These are phyloP conservation scores for Leishmania aethiopica DNA, from an alignment of 208 protist species.

Conservation along the genomic window DNA sequence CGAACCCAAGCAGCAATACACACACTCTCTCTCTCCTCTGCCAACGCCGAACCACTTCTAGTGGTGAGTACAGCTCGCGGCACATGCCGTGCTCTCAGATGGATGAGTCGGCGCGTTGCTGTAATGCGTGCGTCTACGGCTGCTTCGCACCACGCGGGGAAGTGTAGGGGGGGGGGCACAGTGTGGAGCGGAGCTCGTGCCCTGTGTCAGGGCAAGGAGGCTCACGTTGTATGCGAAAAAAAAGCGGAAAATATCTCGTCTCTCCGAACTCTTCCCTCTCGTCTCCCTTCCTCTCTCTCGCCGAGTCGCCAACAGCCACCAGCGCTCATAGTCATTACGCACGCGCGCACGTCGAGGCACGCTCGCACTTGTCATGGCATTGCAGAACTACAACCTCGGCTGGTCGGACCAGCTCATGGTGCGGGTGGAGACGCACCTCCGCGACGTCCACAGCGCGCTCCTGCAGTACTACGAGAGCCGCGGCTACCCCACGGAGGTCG, in stretches of 20 bases:
- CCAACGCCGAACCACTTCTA: too few relatives aligned
- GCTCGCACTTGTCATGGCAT: conserved; percentile 38
- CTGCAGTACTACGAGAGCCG: conserved; percentile 65
- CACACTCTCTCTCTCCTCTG: too few relatives aligned
- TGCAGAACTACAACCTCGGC: conserved; percentile 71
- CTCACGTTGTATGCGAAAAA: neutral
- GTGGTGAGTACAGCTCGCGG: too few relatives aligned
- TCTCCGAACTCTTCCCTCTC: neutral
- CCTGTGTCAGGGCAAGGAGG: neutral
- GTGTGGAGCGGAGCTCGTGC: neutral
- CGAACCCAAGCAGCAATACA: too few relatives aligned
- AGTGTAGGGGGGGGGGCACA: neutral
- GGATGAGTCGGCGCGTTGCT: neutral
- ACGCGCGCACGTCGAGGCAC: conserved; percentile 6
- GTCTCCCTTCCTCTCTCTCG: neutral
- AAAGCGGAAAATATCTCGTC: neutral
- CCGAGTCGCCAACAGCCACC: neutral
- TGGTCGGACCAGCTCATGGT: conserved; percentile 79
- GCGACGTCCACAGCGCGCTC: conserved; percentile 69
- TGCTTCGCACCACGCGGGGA: neutral
- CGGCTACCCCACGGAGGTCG: conserved; percentile 47
- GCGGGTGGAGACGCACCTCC: conserved; percentile 69
- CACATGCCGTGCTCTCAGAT: neutral
- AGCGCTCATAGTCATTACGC: neutral
- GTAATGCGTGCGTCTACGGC: neutral